These are phyloP conservation scores for Penicillium vulpinum DNA, from an alignment of 2,329 filamentous ascomycete genomes.

Conservation along the genomic window DNA sequence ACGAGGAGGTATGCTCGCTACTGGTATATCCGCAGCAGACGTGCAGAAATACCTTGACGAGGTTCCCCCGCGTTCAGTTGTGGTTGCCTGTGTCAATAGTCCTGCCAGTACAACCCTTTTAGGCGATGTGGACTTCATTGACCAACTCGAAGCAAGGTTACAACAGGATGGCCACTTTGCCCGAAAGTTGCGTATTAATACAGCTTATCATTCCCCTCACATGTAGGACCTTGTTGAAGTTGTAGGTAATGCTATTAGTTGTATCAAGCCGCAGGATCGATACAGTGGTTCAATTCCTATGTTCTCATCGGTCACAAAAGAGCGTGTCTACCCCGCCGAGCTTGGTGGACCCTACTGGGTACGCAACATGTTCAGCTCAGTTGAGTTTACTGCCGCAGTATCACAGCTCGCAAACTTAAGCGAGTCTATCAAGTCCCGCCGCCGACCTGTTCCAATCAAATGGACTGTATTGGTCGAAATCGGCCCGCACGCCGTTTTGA, in stretches of 20 bases:
- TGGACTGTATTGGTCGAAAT: conserved; percentile 27
- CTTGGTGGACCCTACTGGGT: conserved; percentile 26
- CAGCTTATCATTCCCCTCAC: conserved; percentile 28
- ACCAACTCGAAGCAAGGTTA: conserved; percentile 48
- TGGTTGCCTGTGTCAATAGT: conserved; percentile 51
- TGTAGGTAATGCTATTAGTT: conserved; percentile 13
- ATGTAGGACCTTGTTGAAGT: conserved; percentile 21
- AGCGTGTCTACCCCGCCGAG: conserved; percentile 14
- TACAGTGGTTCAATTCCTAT: conserved; percentile 14
- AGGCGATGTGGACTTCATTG: conserved; percentile 50
- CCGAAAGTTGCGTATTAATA: conserved; percentile 21
- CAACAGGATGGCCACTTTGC: conserved; percentile 30
- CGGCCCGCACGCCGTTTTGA: conserved; percentile 32
- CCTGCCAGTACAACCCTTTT: conserved; percentile 56
- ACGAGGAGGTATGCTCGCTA: conserved; percentile 34
- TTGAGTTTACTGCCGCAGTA: conserved; percentile 24
- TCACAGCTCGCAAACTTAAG: conserved; percentile 13
- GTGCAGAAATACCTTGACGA: conserved; percentile 17
- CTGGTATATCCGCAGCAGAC: conserved; percentile 17
- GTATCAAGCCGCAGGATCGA: conserved; percentile 15
- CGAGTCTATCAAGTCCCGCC: conserved; percentile 15
- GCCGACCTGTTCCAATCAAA: conserved; percentile 15
- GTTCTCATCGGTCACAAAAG: conserved; percentile 29
- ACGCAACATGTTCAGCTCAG: conserved; percentile 25
- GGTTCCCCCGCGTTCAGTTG: conserved; percentile 11